Base-by-base conservation (phyloP, 768 basidiomycete genomes). In the Mycena pura region DNA sequence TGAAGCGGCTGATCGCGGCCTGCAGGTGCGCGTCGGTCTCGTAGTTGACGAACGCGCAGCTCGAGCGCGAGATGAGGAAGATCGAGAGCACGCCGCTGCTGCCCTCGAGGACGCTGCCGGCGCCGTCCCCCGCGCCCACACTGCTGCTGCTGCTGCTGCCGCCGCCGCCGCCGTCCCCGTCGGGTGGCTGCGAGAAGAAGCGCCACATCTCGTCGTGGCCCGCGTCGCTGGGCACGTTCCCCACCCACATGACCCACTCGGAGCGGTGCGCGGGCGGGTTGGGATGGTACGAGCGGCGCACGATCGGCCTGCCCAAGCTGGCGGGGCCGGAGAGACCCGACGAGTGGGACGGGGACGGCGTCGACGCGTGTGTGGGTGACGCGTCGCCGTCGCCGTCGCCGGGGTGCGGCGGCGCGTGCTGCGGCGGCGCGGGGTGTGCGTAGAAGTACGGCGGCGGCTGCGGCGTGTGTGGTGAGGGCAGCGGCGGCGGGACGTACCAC, bases 241-340 rank as follows among this genome's bases (percentile, higher is more conserved):
- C 96, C 13, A 88, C 89, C 96, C 96, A 97, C 92, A 95, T 93
- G 1, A 95, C 95, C 92, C 91, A 96, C 59, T 93, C 92, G 7
- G 92, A 93, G 14, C 93, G 85, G 52, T 91, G 82, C 11, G 86
- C 77, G 13, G 90, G 89, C 1, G 88, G 84, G 57, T 86, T 89
- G 2, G 90, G 90, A 63, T 91, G 90, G 66, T 88, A 90, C 21
- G 82, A 68, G 9, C 84, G 82, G 39, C 88, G 86, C 24, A 76
- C 69, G 5, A 75, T 31, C 0, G 75, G 73, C 28, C 66, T 76
- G 15, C 78, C 76, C 25, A 32, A 43, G 48, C 64, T 62, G 10
- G 48, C 17, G 53, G 13, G 53, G 25, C n/a, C 19, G 6, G 40
- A 27, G 15, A 62, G 41, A 43, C 63, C 45, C 29, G 65, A 60